phyloP scores from a whole-genome alignment of 2,329 filamentous ascomycete genomes.

The Calycina herbarum region DNA sequence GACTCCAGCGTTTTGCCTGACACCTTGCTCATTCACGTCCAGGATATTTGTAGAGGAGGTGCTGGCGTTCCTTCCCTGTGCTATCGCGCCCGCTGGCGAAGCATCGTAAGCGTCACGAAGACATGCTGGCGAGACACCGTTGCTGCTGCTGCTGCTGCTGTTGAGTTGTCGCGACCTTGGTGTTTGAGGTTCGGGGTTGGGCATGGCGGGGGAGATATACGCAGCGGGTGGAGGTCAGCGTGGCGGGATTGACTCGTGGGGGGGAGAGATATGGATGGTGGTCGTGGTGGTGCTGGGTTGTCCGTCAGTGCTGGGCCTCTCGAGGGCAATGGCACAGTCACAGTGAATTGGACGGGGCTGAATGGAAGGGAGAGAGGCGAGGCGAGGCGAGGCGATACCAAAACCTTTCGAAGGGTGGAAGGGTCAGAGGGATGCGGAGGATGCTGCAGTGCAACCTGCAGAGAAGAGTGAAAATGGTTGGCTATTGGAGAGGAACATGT shows the following conservation, averaged over 20 bases:
- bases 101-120: constrained; percentile 10
- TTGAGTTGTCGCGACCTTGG: constrained; percentile 22
- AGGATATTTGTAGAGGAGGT: constrained; percentile 4
- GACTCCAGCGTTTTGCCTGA: constrained; percentile 19
- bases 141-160: constrained; percentile 11
- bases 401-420: background rate
- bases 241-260: background rate
- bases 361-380: background rate
- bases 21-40: constrained; percentile 22
- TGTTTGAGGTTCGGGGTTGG: constrained; percentile 24
- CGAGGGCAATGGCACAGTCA: constrained; percentile 1
- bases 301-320: background rate
- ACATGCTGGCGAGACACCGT: background rate
- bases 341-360: background rate
- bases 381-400: constrained; percentile 1
- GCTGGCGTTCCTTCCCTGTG: constrained; percentile 12
- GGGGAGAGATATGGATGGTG: background rate
- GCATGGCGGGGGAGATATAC: constrained; percentile 27
- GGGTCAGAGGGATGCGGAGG: constrained; percentile 14
- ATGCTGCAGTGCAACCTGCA: constrained; percentile 19
- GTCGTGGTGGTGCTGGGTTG: background rate
- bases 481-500: constrained; percentile 19
- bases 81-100: constrained; percentile 13
- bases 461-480: constrained; percentile 19
- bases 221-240: background rate